These are phyloP conservation scores for Venturia nashicola DNA, from an alignment of 2,329 filamentous ascomycete genomes.

Conservation along the genomic window DNA sequence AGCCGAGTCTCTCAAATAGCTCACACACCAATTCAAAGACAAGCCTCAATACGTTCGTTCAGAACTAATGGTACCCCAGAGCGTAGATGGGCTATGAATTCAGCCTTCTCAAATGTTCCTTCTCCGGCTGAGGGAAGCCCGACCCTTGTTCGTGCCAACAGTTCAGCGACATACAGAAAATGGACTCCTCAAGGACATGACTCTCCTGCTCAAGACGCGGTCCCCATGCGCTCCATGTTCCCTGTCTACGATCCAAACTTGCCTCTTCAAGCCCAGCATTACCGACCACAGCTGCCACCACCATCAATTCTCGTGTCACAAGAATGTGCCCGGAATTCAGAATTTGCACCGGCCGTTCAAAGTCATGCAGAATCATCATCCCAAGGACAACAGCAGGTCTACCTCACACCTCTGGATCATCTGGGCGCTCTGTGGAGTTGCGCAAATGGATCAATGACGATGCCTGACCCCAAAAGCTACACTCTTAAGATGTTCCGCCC, in stretches of 20 bases:
- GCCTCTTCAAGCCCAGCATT: conserved; percentile 54
- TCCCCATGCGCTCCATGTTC: conserved; percentile 58
- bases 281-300: conserved; percentile 54
- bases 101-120: not conserved
- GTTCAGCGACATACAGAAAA: not conserved
- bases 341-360: conserved; percentile 30
- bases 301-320: conserved; percentile 43
- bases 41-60: not conserved
- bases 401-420: conserved; percentile 43
- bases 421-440: conserved; percentile 57
- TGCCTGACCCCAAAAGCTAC: conserved; percentile 19
- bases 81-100: not conserved
- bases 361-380: conserved; percentile 16
- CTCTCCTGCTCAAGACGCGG: not conserved
- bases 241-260: conserved; percentile 59
- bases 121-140: not conserved
- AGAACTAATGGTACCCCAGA: not conserved
- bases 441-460: conserved; percentile 41
- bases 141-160: conserved; percentile 5
- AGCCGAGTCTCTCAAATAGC: not conserved
- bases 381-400: conserved; percentile 18
- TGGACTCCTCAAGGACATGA: not conserved
- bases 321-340: conserved; percentile 52
- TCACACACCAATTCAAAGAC: not conserved
- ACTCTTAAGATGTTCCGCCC: conserved; percentile 28